A percentile compares a stretch with the other conserved stretches of the same genome.
Conservation (phyloP, 306 rosid genomes). For the Corylus americana region DNA sequence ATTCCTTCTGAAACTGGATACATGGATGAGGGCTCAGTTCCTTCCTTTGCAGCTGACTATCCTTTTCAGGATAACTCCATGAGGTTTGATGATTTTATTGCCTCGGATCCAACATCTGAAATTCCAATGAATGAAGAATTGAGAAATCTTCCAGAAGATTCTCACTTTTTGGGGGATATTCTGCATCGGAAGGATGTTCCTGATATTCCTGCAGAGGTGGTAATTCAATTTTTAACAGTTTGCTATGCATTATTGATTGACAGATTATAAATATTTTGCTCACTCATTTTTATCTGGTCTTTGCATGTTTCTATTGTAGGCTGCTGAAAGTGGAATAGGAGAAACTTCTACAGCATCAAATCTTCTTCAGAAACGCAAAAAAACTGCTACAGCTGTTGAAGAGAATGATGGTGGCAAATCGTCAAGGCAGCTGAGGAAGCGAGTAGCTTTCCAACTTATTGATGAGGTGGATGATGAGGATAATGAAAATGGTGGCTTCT, state of each 20-base stretch:
- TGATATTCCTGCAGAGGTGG: slow-evolving; percentile 34
- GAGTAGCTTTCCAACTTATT: slow-evolving; percentile 33
- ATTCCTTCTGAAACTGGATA: slow-evolving; percentile 17
- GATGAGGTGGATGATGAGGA: slow-evolving; percentile 39
- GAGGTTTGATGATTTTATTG: slow-evolving; percentile 28
- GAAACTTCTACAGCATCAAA: slow-evolving; percentile 28
- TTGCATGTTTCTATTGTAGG: slow-evolving; percentile 30
- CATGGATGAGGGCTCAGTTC: slow-evolving; percentile 30
- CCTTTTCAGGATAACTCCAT: slow-evolving; percentile 38
- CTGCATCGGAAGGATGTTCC: slow-evolving; percentile 45
- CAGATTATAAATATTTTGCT: slow-evolving; percentile 1
- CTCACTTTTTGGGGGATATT: slow-evolving; percentile 36
- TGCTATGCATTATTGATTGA: neutral
- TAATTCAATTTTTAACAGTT: slow-evolving; percentile 25
- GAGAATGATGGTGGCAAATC: slow-evolving; percentile 43
- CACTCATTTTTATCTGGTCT: slow-evolving; percentile 17
- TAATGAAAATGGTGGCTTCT: slow-evolving; percentile 29
- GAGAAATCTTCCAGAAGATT: slow-evolving; percentile 31
- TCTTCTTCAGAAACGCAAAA: slow-evolving; percentile 33
- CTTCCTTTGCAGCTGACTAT: slow-evolving; percentile 30
- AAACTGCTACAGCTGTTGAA: slow-evolving; percentile 29
- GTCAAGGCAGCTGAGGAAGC: slow-evolving; percentile 50
- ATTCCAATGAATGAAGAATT: slow-evolving; percentile 47
- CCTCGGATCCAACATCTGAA: slow-evolving; percentile 33
- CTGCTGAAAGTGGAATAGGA: slow-evolving; percentile 29